A percentile compares a stretch with the other conserved stretches of the same genome.
These are phyloP conservation scores for Aspergillus sclerotialis DNA, from an alignment of 2,329 filamentous ascomycete species.

Conservation along the genomic window DNA sequence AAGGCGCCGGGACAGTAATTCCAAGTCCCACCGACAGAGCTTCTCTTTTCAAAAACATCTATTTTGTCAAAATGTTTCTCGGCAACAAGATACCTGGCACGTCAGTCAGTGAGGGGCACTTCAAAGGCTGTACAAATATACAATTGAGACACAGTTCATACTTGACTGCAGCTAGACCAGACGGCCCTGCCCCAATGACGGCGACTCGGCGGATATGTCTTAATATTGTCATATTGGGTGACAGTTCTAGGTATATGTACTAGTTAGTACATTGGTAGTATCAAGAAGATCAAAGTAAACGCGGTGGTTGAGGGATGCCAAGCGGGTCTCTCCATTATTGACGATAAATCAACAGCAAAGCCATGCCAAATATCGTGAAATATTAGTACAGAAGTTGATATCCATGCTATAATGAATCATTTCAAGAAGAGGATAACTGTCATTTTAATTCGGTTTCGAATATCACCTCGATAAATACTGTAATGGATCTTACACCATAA, in stretches of 20 bases:
- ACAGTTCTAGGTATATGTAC: too few species aligned
- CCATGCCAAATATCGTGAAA: not conserved
- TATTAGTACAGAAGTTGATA: not conserved
- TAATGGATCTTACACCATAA: too few species aligned
- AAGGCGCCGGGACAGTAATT: slow-evolving; percentile 57
- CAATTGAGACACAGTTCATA: slow-evolving; percentile 16
- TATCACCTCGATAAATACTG: too few species aligned
- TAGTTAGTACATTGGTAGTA: not conserved
- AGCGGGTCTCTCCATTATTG: not conserved
- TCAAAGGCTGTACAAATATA: not conserved
- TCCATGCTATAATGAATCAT: too few species aligned
- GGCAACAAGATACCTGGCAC: slow-evolving; percentile 58
- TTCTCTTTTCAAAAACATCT: slow-evolving; percentile 74
- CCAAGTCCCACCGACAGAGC: slow-evolving; percentile 76
- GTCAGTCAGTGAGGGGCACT: slow-evolving; percentile 12
- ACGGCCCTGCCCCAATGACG: slow-evolving; percentile 76
- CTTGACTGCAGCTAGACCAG: slow-evolving; percentile 72
- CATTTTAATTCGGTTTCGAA: too few species aligned
- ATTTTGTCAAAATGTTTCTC: slow-evolving; percentile 65
- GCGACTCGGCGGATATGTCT: slow-evolving; percentile 47
- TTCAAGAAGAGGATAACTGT: too few species aligned
- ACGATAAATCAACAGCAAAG: not conserved
- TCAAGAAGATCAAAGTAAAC: not conserved
- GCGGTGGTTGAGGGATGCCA: not conserved
- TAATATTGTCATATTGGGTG: slow-evolving; percentile 12